Evolutionary conservation across 2,329 filamentous ascomycete species (phyloP), one percentile per base, ranked within the genome.

Genomic region (Fusarium xyrophilum): DNA sequence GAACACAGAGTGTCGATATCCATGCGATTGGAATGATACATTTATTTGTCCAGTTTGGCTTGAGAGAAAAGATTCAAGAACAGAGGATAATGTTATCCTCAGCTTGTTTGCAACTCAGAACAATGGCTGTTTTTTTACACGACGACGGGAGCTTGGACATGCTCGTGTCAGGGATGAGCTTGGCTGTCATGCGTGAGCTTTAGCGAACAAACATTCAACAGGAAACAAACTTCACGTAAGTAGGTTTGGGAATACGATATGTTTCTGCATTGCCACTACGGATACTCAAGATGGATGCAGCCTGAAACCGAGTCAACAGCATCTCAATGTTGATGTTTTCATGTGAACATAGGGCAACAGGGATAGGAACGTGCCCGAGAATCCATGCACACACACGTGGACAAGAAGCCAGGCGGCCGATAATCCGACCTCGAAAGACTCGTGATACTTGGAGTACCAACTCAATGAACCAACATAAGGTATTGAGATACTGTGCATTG

Each of bases 251-350:
- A 50, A 43, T 28, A 38, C 19, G 30, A 68, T n/a, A 15, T 23
- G 33, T 27, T 39, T 35, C 39, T 32, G 51, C 35, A 64, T 47
- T 48, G 23, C 9, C 21, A 30, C 33, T 25, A 42, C 25, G 25
- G 25, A 25, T 25, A 25, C 32, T 35, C 7, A 39, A 38, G 28
- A 65, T 60, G 55, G 32, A 50, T 54, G 5, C 14, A 25, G 23
- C 17, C 54, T 60, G 54, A 65, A 46, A 65, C 62, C 6, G 19
- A 48, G 35, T 39, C 39, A 47, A 32, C 27, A 51, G n/a, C 30
- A 23, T 32, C 12, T 12, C 9, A 17, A 47, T 30, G n/a, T 38
- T 35, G 32, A 23, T 36, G 39, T 15, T 55, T 30, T 44, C 25
- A 21, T 28, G 47, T 42, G 27, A 35, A 42, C 12, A 40, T 23